phyloP scores from a whole-genome alignment of 257 asterid species.

The Jaltomata sinuosa region DNA sequence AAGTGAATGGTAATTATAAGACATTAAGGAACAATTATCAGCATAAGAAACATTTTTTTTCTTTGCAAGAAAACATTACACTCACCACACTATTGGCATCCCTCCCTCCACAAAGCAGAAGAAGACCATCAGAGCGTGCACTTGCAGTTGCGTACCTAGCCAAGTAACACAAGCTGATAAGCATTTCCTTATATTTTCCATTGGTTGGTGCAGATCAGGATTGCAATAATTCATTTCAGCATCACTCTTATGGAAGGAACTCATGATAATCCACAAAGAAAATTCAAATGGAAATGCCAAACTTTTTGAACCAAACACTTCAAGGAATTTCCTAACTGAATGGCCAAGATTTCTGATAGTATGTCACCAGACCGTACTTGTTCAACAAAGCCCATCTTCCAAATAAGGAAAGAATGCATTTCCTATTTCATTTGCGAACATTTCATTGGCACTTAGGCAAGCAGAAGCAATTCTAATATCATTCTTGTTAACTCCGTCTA shows the following conservation, averaged over 20 bases:
- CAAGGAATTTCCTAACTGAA: neutral
- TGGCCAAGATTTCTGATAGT: neutral
- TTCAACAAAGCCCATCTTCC: neutral
- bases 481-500: neutral
- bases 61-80: slow-evolving; percentile 3
- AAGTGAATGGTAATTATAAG: neutral
- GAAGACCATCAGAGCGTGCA: slow-evolving; percentile 99
- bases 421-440: neutral
- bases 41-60: neutral
- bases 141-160: slow-evolving; percentile 98
- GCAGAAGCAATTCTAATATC: neutral
- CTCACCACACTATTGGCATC: slow-evolving; percentile 98
- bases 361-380: neutral
- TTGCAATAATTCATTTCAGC: neutral
- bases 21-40: neutral
- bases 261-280: neutral
- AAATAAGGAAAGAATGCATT: neutral
- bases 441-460: neutral
- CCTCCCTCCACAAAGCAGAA: slow-evolving; percentile 99
- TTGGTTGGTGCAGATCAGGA: neutral
- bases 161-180: slow-evolving; percentile 10
- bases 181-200: neutral
- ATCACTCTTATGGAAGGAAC: neutral
- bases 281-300: neutral
- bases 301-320: neutral